Evolutionary conservation across 129 eudicot genomes (phyloP).

Genomic region (Artemisia argyi): DNA sequence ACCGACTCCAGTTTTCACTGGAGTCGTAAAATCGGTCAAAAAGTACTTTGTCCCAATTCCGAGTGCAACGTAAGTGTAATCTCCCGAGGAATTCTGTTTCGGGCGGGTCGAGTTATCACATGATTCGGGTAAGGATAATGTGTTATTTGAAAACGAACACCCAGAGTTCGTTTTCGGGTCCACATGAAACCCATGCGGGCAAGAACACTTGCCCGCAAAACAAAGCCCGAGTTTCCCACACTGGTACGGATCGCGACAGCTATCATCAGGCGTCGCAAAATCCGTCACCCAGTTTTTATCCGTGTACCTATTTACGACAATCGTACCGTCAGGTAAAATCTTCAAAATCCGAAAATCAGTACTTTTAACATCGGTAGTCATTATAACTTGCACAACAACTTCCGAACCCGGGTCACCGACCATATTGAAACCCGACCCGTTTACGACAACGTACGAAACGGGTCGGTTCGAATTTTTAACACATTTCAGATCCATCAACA

Average conservation of each 20-base stretch:
- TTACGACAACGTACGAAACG: constrained; percentile 48
- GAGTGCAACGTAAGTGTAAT: constrained; percentile 37
- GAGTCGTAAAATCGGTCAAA: constrained; percentile 43
- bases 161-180: constrained; percentile 24
- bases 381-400: constrained; percentile 37
- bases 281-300: constrained; percentile 24
- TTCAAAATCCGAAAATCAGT: constrained; percentile 49
- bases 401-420: constrained; percentile 39
- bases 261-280: constrained; percentile 47
- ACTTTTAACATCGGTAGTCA: background rate
- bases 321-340: constrained; percentile 49
- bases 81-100: constrained; percentile 35
- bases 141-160: constrained; percentile 48
- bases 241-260: constrained; percentile 46
- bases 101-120: constrained; percentile 35
- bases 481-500: constrained; percentile 58
- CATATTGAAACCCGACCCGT: constrained; percentile 62
- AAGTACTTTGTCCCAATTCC: constrained; percentile 53
- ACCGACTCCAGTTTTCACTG: constrained; percentile 34
- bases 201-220: constrained; percentile 43
- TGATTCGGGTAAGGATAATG: constrained; percentile 45
- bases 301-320: constrained; percentile 37
- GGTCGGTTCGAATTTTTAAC: constrained; percentile 41
- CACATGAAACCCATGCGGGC: constrained; percentile 53
- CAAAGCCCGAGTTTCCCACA: constrained; percentile 71